These are phyloP conservation scores for Wickerhamiella kurtzmanii DNA, from an alignment of 805 yeast genomes.

Conservation along the genomic window DNA sequence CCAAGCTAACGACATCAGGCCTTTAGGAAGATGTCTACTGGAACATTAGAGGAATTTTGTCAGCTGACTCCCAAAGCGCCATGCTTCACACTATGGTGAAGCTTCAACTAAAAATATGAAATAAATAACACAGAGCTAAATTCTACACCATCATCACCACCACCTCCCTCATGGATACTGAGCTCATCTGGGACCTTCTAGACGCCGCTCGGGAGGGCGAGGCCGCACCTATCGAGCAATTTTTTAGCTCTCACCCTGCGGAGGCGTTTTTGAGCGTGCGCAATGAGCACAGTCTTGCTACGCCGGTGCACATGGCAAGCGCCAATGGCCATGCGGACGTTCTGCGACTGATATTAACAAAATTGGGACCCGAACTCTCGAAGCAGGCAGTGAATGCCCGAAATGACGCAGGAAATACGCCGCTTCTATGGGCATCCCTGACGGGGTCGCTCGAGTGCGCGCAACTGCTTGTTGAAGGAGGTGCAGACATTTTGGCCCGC, in stretches of 20 bases:
- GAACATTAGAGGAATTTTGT: too few species aligned
- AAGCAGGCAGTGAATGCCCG: constrained; percentile 34
- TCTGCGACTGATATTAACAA: constrained; percentile 43
- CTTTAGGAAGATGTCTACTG: too few species aligned
- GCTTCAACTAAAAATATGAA: background rate
- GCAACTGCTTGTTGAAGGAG: constrained; percentile 54
- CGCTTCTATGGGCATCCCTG: constrained; percentile 91
- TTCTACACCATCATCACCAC: background rate
- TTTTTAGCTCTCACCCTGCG: constrained; percentile 34
- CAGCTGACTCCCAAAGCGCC: background rate
- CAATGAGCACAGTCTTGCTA: constrained; percentile 52
- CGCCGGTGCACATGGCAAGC: constrained; percentile 88
- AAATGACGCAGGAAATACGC: constrained; percentile 82
- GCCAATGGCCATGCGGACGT: constrained; percentile 82
- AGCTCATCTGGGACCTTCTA: constrained; percentile 29
- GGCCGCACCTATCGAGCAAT: constrained; percentile 53
- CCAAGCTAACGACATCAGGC: too few species aligned
- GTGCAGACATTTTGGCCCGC: constrained; percentile 70
- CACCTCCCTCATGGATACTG: constrained; percentile 1
- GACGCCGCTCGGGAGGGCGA: constrained; percentile 79
- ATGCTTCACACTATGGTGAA: too few species aligned
- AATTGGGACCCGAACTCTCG: constrained; percentile 29
- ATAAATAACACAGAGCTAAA: background rate
- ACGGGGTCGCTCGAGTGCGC: constrained; percentile 73
- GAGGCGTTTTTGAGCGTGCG: constrained; percentile 36